Percentiles rank a stretch among this genome's conserved stretches.
phyloP scores from a whole-genome alignment of 106 monocot genomes.

The Phalaenopsis equestris region DNA sequence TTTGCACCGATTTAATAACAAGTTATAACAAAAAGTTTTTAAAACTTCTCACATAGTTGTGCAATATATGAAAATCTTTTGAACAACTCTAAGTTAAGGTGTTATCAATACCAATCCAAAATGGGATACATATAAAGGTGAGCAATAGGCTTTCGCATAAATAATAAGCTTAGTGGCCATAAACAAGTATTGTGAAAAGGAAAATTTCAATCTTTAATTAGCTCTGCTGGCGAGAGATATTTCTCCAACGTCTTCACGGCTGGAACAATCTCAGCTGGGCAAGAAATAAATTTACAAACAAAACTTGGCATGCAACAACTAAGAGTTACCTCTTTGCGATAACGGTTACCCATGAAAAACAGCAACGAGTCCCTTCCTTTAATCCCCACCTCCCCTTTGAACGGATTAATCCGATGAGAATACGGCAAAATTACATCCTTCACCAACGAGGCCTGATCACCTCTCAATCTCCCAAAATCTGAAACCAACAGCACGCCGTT shows the following conservation, averaged over 20 bases:
- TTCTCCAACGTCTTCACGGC: background rate
- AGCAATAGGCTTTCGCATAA: background rate
- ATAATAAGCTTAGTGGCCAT: background rate
- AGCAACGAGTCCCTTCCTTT: conserved; percentile 43
- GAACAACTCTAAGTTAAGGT: background rate
- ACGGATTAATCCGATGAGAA: conserved; percentile 70
- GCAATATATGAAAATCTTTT: background rate
- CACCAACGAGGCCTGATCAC: conserved; percentile 62
- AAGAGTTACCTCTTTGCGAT: conserved; percentile 63
- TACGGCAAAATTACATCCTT: conserved; percentile 87
- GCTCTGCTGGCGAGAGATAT: background rate
- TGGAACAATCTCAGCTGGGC: background rate
- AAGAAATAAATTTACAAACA: background rate
- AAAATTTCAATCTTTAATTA: background rate
- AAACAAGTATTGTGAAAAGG: background rate
- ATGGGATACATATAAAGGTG: background rate
- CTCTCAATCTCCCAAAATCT: conserved; percentile 67
- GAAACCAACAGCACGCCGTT: conserved; percentile 56
- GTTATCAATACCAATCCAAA: background rate
- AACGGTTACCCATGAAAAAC: conserved; percentile 93
- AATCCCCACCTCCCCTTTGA: conserved; percentile 51
- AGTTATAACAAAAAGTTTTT: background rate
- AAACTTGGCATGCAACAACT: background rate
- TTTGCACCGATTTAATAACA: too few species aligned
- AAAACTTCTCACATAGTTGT: background rate